phyloP scores from a whole-genome alignment of 2,329 filamentous ascomycete genomes.

The Rhinocladiella similis region DNA sequence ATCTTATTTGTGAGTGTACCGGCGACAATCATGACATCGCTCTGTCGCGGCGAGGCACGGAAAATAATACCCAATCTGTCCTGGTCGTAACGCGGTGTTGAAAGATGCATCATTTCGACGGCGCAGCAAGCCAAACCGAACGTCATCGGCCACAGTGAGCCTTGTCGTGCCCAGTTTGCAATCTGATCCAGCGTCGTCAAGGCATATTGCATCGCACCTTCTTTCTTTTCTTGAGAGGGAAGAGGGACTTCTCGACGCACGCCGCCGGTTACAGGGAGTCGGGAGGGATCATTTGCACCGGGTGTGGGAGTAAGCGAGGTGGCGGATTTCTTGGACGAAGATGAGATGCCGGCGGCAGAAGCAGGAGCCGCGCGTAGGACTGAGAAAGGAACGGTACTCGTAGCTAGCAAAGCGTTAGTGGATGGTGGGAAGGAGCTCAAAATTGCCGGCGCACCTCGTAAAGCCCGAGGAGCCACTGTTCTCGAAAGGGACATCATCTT shows the following conservation, averaged over 20 bases:
- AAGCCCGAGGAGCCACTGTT: conserved; percentile 54
- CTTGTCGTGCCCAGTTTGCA: conserved; percentile 80
- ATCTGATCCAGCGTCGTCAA: conserved; percentile 61
- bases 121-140: conserved; percentile 88
- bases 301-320: conserved; percentile 42
- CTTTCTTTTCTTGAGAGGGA: conserved; percentile 51
- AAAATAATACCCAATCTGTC: conserved; percentile 89
- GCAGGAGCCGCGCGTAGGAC: conserved; percentile 38
- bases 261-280: conserved; percentile 40
- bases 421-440: conserved; percentile 25
- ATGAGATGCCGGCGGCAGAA: conserved; percentile 41
- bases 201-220: conserved; percentile 54
- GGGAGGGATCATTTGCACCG: conserved; percentile 35
- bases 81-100: conserved; percentile 84
- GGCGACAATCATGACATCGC: conserved; percentile 91
- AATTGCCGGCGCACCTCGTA: conserved; percentile 48
- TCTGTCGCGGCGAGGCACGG: conserved; percentile 81
- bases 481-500: conserved; percentile 54
- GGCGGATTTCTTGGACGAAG: conserved; percentile 42
- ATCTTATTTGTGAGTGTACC: conserved; percentile 96
- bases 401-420: conserved; percentile 25
- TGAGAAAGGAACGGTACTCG: conserved; percentile 31
- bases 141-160: conserved; percentile 84
- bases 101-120: conserved; percentile 91
- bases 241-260: conserved; percentile 49